Evolutionary conservation across 352 stramenopile species (phyloP), one percentile per base, ranked within the genome.

Genomic region (Globisporangium radiosum): DNA sequence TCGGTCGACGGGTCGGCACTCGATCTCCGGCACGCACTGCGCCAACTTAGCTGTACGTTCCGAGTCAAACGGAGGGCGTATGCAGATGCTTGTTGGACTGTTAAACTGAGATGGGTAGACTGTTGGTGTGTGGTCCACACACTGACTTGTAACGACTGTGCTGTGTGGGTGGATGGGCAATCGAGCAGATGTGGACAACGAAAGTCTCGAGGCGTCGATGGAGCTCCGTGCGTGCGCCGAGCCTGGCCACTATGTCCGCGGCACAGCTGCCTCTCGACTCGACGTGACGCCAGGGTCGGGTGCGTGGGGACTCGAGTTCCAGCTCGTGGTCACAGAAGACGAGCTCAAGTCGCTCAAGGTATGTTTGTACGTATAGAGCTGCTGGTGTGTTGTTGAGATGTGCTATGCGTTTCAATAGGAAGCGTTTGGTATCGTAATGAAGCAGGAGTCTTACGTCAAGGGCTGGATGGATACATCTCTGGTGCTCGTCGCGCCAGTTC

Each of bases 261-360:
- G 64, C n/a, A 11, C 51, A 38, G 67, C 68, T 8, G 40, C 40
- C 7, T 33, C 25, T 33, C 25, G 25, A 33, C 25, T 33, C 25
- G 25, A 33, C 25, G 2, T 33, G 25, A 44, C 40, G 7, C 33
- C 53, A 4, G 53, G 65, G n/a, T 50, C 54, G 8, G 58, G 36
- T 3, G 36, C 43, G 1, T 13, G 42, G 5, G 52, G 37, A 17
- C 76, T 87, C 37, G 75, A 87, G 51, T 82, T 85, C 55, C 73
- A 87, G 59, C 65, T 87, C 53, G 65, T 87, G 25, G 64, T 87
- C 40, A 87, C 75, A 1, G 73, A 84, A 62, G 71, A 77, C 9
- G 77, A 87, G 58, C 54, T 84, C 60, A 74, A 82, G 48, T 56
- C 71, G 10, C 68, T 87, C 45, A 87, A 85, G 66, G 77, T 87